phyloP scores from a whole-genome alignment of 169 alveolate genomes.

The Perkinsus marinus region DNA sequence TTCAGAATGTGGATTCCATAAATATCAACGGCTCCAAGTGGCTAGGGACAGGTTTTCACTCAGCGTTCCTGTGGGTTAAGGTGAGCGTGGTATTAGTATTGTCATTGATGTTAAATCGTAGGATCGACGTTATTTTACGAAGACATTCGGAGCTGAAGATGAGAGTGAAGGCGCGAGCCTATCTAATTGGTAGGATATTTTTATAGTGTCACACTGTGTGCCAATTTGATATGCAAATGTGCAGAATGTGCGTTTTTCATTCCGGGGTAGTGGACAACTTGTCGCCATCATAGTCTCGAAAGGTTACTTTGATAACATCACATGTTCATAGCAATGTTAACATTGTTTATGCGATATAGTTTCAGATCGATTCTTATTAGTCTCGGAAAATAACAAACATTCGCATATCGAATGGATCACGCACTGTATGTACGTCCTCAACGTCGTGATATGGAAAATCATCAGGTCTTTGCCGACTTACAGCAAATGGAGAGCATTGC shows the following conservation, averaged over 20 bases:
- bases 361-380: too few species aligned
- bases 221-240: too few species aligned
- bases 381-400: too few species aligned
- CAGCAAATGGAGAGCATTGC: neutral
- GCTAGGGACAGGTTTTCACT: neutral
- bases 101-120: neutral
- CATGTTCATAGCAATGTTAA: too few species aligned
- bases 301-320: too few species aligned
- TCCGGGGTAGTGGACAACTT: too few species aligned
- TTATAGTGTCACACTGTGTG: too few species aligned
- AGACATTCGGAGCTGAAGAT: neutral
- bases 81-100: neutral
- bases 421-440: too few species aligned
- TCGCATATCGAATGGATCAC: too few species aligned
- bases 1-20: neutral
- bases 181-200: neutral
- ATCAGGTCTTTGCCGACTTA: neutral
- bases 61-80: constrained; percentile 7
- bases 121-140: neutral
- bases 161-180: neutral
- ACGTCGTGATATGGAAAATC: neutral
- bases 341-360: too few species aligned
- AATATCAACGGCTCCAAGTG: constrained; percentile 6
- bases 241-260: too few species aligned
- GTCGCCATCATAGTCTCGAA: too few species aligned